A percentile compares a stretch with the other conserved stretches of the same genome.
These are phyloP conservation scores for Zopfochytrium polystomum DNA, from an alignment of 371 early-diverging fungal genomes.

Conservation along the genomic window DNA sequence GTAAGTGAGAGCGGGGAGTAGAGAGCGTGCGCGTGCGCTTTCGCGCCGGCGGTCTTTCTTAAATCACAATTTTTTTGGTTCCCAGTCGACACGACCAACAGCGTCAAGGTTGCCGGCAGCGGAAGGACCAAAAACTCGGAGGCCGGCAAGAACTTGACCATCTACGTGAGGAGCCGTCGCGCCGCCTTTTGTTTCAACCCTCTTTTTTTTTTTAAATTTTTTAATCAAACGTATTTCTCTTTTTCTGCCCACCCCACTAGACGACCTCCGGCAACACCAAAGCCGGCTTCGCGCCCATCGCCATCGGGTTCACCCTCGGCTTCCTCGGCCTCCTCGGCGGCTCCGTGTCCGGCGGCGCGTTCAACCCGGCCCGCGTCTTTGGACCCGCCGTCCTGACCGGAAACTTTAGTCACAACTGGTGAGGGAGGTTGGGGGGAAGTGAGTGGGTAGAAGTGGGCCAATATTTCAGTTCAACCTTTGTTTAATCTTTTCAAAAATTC, in stretches of 20 bases:
- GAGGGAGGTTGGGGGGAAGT: no score
- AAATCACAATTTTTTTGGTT: background rate
- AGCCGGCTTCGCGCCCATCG: constrained; percentile 61
- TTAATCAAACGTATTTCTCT: no score
- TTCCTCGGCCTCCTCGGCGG: constrained; percentile 64
- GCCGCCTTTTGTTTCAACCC: background rate
- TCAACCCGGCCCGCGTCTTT: constrained; percentile 70
- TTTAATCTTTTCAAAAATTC: no score
- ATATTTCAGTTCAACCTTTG: no score
- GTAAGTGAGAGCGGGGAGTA: constrained; percentile 28
- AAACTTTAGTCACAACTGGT: constrained; percentile 60
- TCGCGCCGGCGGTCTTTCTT: no score
- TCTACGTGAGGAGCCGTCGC: constrained; percentile 43
- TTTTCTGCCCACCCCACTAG: no score
- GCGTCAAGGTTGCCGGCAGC: constrained; percentile 44
- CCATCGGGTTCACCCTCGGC: constrained; percentile 64
- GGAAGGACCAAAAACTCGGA: constrained; percentile 20
- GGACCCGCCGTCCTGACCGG: constrained; percentile 59
- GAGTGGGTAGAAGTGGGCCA: no score
- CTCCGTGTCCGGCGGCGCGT: constrained; percentile 66
- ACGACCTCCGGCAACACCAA: constrained; percentile 60
- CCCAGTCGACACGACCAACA: constrained; percentile 53
- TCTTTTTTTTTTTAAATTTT: no score
- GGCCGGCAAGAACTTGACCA: constrained; percentile 52
- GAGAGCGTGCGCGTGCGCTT: no score